phyloP scores from a whole-genome alignment of 345 rosid genomes.

The Heritiera fomes region DNA sequence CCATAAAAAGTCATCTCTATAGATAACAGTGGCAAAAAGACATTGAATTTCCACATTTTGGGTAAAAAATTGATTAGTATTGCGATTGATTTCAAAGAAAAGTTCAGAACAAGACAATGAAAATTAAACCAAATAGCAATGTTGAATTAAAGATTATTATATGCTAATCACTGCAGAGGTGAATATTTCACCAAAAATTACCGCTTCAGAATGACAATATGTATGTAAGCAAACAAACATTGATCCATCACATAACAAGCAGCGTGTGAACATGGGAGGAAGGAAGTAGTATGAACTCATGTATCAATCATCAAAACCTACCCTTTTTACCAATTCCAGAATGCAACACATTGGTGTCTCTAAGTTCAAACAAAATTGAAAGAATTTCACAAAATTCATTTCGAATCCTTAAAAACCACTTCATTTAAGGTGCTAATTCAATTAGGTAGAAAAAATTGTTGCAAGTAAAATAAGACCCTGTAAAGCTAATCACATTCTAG shows the following conservation, averaged over 20 bases:
- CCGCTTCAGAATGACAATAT: background rate
- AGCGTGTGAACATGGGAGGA: background rate
- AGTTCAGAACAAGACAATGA: background rate
- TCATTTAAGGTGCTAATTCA: background rate
- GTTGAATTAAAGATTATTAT: background rate
- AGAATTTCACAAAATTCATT: background rate
- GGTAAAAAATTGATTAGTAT: background rate
- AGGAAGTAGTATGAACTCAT: background rate
- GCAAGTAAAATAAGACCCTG: background rate
- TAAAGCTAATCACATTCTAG: slow-evolving; percentile 2
- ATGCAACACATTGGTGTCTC: background rate
- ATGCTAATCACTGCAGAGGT: background rate
- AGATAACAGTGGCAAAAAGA: background rate
- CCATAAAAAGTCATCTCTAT: background rate
- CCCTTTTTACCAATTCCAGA: background rate
- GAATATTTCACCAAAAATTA: background rate
- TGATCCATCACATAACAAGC: background rate
- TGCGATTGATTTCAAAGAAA: background rate
- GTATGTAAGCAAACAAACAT: background rate
- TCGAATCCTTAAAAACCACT: background rate
- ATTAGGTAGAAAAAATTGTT: background rate
- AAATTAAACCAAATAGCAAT: background rate
- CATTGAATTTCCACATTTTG: slow-evolving; percentile 6
- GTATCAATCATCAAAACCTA: background rate
- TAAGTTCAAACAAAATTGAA: background rate